These are phyloP conservation scores for Cercospora sesami DNA, from an alignment of 2,329 filamentous ascomycete species.

Conservation along the genomic window DNA sequence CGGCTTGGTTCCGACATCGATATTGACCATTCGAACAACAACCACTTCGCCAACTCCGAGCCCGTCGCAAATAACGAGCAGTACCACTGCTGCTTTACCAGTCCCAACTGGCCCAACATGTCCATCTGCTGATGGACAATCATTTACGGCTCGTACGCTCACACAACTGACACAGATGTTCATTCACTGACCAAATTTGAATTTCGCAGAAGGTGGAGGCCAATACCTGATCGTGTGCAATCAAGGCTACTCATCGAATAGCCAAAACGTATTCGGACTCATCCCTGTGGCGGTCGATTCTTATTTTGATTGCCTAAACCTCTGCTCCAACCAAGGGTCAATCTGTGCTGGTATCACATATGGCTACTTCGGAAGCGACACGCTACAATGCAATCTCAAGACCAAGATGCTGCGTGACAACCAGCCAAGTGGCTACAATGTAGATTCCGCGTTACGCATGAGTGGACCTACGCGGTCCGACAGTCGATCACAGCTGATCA, in stretches of 20 bases:
- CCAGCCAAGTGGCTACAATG: background rate
- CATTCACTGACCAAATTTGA: background rate
- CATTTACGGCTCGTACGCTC: conserved; percentile 1
- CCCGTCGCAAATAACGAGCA: background rate
- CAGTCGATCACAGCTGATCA: background rate
- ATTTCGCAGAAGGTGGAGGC: conserved; percentile 1
- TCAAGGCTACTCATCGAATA: conserved; percentile 7
- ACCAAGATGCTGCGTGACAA: conserved; percentile 8
- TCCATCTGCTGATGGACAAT: conserved; percentile 4
- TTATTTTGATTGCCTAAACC: conserved; percentile 1
- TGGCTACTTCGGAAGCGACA: background rate
- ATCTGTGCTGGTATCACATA: conserved; percentile 6
- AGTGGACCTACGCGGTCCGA: background rate
- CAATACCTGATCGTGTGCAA: conserved; percentile 11
- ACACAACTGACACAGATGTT: background rate
- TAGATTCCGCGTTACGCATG: background rate
- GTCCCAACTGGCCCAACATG: background rate
- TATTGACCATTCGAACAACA: background rate
- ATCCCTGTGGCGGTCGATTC: background rate
- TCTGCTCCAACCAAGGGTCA: conserved; percentile 7
- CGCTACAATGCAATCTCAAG: conserved; percentile 9
- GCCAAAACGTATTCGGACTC: conserved; percentile 8
- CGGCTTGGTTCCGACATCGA: background rate
- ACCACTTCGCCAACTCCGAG: background rate
- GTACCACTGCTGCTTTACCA: background rate